phyloP scores from a whole-genome alignment of 2,329 filamentous ascomycete species.

The Arthrobotrys conoides region DNA sequence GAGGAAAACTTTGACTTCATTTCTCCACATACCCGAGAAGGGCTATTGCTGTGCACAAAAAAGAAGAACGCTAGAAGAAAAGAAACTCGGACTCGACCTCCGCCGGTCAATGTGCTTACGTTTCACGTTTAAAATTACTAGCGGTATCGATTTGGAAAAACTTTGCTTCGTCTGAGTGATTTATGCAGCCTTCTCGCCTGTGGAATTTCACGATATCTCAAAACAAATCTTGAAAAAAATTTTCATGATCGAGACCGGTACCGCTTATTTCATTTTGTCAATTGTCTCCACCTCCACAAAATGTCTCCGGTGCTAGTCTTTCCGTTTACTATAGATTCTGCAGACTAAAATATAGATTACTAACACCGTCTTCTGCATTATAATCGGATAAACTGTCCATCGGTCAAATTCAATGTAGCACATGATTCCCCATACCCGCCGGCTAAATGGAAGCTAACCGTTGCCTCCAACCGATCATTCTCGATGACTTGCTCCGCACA shows the following conservation, averaged over 20 bases:
- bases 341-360: constrained; percentile 45
- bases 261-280: constrained; percentile 16
- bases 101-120: constrained; percentile 46
- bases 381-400: constrained; percentile 44
- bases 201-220: constrained; percentile 34
- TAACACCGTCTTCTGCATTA: constrained; percentile 32
- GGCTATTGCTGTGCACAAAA: background rate
- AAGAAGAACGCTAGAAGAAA: constrained; percentile 26
- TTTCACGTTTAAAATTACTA: constrained; percentile 48
- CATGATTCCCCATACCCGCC: constrained; percentile 61
- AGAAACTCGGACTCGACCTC: constrained; percentile 41
- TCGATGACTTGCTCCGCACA: constrained; percentile 35
- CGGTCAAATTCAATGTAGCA: constrained; percentile 23
- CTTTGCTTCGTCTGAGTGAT: constrained; percentile 42
- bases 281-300: constrained; percentile 42
- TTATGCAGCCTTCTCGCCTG: constrained; percentile 49
- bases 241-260: constrained; percentile 8
- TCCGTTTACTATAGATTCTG: constrained; percentile 41
- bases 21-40: constrained; percentile 35
- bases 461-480: constrained; percentile 18
- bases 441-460: constrained; percentile 61
- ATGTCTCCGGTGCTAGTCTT: constrained; percentile 56
- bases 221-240: constrained; percentile 10
- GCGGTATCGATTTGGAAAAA: constrained; percentile 15
- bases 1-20: constrained; percentile 31